A percentile compares a stretch with the other conserved stretches of the same genome.
Evolutionary conservation across 23 red algal species (phyloP).

Genomic region (Rhodosorus marinus): DNA sequence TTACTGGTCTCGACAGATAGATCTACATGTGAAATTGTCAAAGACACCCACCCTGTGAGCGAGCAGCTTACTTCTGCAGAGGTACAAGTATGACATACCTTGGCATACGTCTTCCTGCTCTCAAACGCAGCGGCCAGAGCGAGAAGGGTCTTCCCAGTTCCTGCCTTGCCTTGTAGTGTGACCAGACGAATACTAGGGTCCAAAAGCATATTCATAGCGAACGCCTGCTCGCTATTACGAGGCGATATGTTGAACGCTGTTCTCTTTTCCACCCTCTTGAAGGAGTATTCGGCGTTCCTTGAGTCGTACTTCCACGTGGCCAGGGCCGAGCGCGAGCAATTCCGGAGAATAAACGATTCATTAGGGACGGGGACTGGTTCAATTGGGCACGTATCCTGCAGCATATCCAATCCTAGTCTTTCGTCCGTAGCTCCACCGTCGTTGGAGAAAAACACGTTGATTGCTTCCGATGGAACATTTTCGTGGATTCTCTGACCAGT

Average conservation of each 20-base stretch:
- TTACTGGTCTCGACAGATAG: slow-evolving; percentile 13
- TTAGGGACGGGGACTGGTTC: slow-evolving; percentile 3
- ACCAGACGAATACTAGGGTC: slow-evolving; percentile 18
- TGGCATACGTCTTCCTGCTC: too few relatives aligned
- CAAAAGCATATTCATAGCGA: slow-evolving; percentile 14
- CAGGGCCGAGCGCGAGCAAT: slow-evolving; percentile 10
- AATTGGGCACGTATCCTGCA: not conserved
- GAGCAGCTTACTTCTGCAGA: too few relatives aligned
- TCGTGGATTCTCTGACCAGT: slow-evolving; percentile 10
- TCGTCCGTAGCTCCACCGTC: too few relatives aligned
- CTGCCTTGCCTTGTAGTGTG: slow-evolving; percentile 11
- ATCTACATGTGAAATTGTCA: too few relatives aligned
- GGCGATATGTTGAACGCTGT: slow-evolving; percentile 16
- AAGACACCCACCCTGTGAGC: too few relatives aligned
- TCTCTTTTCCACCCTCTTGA: slow-evolving; percentile 6
- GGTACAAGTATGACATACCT: too few relatives aligned
- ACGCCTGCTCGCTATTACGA: slow-evolving; percentile 24
- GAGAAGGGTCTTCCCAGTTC: slow-evolving; percentile 28
- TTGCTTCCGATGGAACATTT: slow-evolving; percentile 13
- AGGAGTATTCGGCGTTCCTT: not conserved
- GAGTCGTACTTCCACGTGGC: slow-evolving; percentile 8
- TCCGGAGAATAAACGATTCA: slow-evolving; percentile 23
- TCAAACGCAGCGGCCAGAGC: slow-evolving; percentile 25
- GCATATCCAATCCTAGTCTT: too few relatives aligned
- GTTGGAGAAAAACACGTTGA: slow-evolving; percentile 3